A percentile compares a stretch with the other conserved stretches of the same genome.
Conservation (phyloP, 2,329 filamentous ascomycete genomes). For the Fusarium sp. region DNA sequence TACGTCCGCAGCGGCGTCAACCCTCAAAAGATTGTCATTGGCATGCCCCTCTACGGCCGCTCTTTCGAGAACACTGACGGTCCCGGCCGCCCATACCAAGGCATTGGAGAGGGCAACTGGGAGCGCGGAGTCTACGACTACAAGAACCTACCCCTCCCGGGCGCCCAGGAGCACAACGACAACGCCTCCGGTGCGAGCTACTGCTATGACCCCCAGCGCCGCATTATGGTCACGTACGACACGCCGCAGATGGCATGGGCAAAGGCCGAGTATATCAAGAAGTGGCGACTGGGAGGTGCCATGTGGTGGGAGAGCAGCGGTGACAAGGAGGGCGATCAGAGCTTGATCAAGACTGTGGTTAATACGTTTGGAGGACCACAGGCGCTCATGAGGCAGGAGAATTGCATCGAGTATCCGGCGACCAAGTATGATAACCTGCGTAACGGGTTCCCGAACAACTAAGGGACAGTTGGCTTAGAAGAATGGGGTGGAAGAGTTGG, state of each 20-base stretch:
- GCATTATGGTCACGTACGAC: conserved; percentile 83
- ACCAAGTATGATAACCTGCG: conserved; percentile 79
- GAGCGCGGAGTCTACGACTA: conserved; percentile 90
- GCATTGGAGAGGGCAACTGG: conserved; percentile 84
- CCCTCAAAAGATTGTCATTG: conserved; percentile 81
- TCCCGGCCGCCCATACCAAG: conserved; percentile 74
- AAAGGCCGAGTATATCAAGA: conserved; percentile 80
- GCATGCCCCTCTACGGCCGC: conserved; percentile 93
- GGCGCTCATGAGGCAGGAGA: conserved; percentile 64
- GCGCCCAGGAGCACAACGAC: conserved; percentile 75
- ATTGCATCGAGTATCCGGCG: conserved; percentile 72
- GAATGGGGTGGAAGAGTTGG: neutral
- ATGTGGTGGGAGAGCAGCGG: conserved; percentile 98
- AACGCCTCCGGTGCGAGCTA: conserved; percentile 76
- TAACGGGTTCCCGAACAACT: conserved; percentile 65
- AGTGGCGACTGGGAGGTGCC: conserved; percentile 79
- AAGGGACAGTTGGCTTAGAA: conserved; percentile 7
- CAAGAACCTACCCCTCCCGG: conserved; percentile 81
- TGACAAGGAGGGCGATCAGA: conserved; percentile 74
- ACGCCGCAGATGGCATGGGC: conserved; percentile 73
- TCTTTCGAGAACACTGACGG: conserved; percentile 85
- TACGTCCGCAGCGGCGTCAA: conserved; percentile 76
- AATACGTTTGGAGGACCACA: conserved; percentile 66
- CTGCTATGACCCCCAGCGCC: conserved; percentile 74
- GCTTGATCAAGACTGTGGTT: conserved; percentile 76